phyloP scores from a whole-genome alignment of 2,329 filamentous ascomycete genomes.

The Aspergillus sp. region DNA sequence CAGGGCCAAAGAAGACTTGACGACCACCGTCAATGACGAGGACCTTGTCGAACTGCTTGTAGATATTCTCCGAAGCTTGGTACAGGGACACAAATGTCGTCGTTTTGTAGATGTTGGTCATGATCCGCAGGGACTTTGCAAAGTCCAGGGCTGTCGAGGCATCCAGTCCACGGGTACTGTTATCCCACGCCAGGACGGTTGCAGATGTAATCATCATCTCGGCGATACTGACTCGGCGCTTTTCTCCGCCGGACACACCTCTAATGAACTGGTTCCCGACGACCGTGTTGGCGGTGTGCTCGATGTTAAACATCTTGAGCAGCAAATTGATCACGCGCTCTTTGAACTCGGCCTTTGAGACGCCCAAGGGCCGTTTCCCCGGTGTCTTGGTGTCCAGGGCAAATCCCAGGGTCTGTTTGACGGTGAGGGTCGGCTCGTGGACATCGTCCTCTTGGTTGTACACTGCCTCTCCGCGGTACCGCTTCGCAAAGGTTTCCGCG shows the following conservation, averaged over 20 bases:
- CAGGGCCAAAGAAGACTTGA: slow-evolving; percentile 73
- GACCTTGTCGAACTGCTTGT: slow-evolving; percentile 78
- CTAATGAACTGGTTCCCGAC: slow-evolving; percentile 80
- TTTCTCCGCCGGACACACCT: slow-evolving; percentile 76
- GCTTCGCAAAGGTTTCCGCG: slow-evolving; percentile 65
- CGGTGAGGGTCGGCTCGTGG: slow-evolving; percentile 80
- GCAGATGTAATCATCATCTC: slow-evolving; percentile 78
- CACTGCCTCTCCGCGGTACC: slow-evolving; percentile 77
- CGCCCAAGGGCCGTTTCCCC: slow-evolving; percentile 71
- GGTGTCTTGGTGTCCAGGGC: slow-evolving; percentile 83
- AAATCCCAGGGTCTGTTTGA: slow-evolving; percentile 83
- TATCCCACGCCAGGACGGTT: slow-evolving; percentile 73
- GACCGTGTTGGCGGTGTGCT: slow-evolving; percentile 80
- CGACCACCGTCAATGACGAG: slow-evolving; percentile 74
- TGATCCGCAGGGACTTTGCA: slow-evolving; percentile 68
- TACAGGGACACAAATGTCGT: slow-evolving; percentile 85
- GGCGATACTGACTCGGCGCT: slow-evolving; percentile 77
- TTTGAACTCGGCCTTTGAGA: slow-evolving; percentile 74
- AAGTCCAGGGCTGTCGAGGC: slow-evolving; percentile 68
- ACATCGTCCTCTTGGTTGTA: slow-evolving; percentile 87
- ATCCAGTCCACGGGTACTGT: slow-evolving; percentile 68
- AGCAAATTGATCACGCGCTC: slow-evolving; percentile 70
- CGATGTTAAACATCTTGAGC: slow-evolving; percentile 90
- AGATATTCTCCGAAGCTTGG: slow-evolving; percentile 81
- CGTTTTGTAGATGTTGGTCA: slow-evolving; percentile 80